Evolutionary conservation across 2,329 filamentous ascomycete species (phyloP), one percentile per base, ranked within the genome.

Genomic region (Dactylellina haptotyla): DNA sequence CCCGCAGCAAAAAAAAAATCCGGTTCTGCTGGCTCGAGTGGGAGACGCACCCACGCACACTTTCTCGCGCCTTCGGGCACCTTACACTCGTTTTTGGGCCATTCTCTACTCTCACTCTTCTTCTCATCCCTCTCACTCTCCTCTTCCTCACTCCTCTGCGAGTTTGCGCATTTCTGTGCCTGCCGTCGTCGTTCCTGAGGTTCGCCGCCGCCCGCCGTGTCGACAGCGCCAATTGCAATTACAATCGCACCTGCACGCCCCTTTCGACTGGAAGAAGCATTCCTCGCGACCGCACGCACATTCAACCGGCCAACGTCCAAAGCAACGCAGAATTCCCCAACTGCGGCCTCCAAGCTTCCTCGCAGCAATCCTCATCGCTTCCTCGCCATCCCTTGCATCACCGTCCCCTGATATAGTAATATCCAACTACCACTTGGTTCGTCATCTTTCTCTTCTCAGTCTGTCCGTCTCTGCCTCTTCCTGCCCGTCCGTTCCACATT

Each of bases 81-180:
- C 66, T 71, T 71, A 57, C 66, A 71, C 66, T 71, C 66, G 66
- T 71, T 71, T 71, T 64, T 56, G n/a, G n/a, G n/a, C n/a, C n/a
- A n/a, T n/a, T n/a, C 23, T 39, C 53, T 62, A 37, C 37, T 54
- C 25, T 32, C 32, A 14, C 41, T 61, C 32, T n/a, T 34, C 6
- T 34, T 32, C n/a, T 46, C 10, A 18, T 45, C n/a, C 37, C 18
- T 70, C 48, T 63, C 54, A 23, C 12, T 6, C 37, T 54, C 41
- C 30, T 59, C 30, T 48, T 48, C 16, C 32, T 64, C 20, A 12
- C n/a, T 18, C 10, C 34, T 56, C 61, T 56, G 48, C 50, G 46
- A 34, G 48, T 65, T 53, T 54, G 50, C 50, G 30, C 50, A 54
- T 54, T 25, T 53, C 23, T 48, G 39, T 61, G 59, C 46, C 41